Evolutionary conservation across 345 rosid genomes (phyloP), one percentile per base, ranked within the genome.

Genomic region (Eutrema japonicum): DNA sequence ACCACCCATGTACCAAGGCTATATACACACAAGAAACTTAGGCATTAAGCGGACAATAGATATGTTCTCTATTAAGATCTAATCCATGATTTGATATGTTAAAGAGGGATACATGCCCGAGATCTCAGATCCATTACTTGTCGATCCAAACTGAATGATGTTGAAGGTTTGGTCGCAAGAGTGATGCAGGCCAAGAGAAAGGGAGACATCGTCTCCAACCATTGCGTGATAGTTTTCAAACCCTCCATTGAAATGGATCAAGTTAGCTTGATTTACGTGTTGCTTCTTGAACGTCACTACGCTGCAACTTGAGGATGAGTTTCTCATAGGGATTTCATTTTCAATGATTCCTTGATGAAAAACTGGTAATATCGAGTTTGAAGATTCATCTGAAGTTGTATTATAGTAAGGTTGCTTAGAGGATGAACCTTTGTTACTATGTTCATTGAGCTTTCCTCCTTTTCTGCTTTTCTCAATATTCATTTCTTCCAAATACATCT

Each of bases 401-500:
- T 74, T 74, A 33, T 57, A 48, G 53, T 51, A 66, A 48, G 6
- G 62, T 74, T 58, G 45, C 53, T 68, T 51, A 27, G 79, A 75
- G 10, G 74, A 67, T 75, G 64, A 68, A 58, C 53, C 46, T 50
- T 84, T 88, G 36, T 82, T 86, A 14, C 76, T 89, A 12, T 83
- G 70, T 27, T 84, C 83, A 56, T 22, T 55, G 7, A 22, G 51
- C 43, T 66, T 40, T 30, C 29, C 55, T 47, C 45, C 30, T 49
- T 66, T 66, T 61, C 41, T 79, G 59, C 47, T 80, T 37, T 81
- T 85, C 33, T 79, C 77, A 46, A 62, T 83, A 69, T 85, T 76
- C 50, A 79, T 70, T 76, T 90, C 96, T 64, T 88, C 96, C 64
- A 46, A 0, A 78, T 90, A 90, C 89, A 90, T 82, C 59, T 90